Evolutionary conservation across 2,329 filamentous ascomycete species (phyloP).

Genomic region (Fusarium chaquense): DNA sequence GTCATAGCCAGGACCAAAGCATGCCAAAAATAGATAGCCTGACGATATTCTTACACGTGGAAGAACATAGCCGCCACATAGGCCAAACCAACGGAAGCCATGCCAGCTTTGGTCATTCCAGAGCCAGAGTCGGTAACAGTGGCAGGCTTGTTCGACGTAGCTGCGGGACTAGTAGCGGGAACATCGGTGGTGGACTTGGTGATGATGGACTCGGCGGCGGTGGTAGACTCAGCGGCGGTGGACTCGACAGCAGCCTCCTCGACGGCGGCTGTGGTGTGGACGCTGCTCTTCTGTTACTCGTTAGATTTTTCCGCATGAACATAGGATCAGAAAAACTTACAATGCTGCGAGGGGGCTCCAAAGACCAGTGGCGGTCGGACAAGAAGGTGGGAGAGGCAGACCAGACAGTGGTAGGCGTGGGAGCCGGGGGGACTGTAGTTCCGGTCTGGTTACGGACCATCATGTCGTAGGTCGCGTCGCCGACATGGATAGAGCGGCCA

Average conservation of each 20-base stretch:
- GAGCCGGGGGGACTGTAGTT: neutral
- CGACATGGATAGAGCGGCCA: neutral
- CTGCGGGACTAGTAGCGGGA: neutral
- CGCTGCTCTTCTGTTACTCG: neutral
- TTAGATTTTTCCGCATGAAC: neutral
- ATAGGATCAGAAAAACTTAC: neutral
- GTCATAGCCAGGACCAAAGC: neutral
- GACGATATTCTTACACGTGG: neutral
- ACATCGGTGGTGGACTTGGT: neutral
- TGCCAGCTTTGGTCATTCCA: neutral
- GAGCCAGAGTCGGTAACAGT: neutral
- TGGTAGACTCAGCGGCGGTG: too few relatives aligned
- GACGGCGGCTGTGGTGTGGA: neutral
- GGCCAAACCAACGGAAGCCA: neutral
- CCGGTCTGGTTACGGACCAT: neutral
- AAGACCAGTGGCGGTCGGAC: neutral
- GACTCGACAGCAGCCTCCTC: too few relatives aligned
- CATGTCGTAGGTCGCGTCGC: neutral
- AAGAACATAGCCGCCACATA: neutral
- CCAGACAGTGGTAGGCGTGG: neutral
- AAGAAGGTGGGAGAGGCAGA: neutral
- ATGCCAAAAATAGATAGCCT: accelerated
- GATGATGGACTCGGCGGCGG: too few relatives aligned
- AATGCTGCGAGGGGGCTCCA: neutral
- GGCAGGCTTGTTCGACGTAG: neutral